Percentiles rank a stretch among this genome's conserved stretches.
phyloP scores from a whole-genome alignment of 768 basidiomycete genomes.

The Hygrocybe punicea region DNA sequence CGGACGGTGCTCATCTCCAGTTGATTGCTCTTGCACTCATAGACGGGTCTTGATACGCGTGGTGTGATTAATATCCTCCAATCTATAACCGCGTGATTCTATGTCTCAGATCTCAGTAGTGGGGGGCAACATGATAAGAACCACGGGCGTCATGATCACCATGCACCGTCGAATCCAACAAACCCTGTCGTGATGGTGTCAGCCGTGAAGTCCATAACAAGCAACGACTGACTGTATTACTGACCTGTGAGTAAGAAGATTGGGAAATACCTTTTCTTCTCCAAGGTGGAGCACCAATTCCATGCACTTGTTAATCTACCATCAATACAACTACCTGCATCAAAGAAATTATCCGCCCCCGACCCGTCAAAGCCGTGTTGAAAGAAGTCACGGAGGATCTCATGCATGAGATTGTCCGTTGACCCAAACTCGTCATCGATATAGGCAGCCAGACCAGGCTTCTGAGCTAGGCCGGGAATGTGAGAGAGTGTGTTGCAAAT shows the following conservation, averaged over 20 bases:
- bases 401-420: conserved; percentile 59
- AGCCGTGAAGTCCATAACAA: background rate
- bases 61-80: background rate
- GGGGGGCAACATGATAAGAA: background rate
- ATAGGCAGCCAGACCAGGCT: conserved; percentile 69
- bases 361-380: conserved; percentile 86
- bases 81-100: background rate
- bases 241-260: conserved; percentile 73
- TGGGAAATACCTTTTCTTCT: conserved; percentile 83
- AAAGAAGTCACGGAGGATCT: conserved; percentile 82
- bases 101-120: background rate
- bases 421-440: conserved; percentile 84
- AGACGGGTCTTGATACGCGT: no score
- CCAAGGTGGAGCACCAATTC: conserved; percentile 85
- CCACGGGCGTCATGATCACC: conserved; percentile 44
- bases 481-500: conserved; percentile 79
- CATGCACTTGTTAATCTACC: conserved; percentile 85
- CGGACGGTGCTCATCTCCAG: conserved; percentile 4
- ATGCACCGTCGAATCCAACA: conserved; percentile 81
- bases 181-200: conserved; percentile 49
- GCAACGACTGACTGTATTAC: conserved; percentile 19
- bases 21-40: background rate
- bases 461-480: conserved; percentile 61
- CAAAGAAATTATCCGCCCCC: conserved; percentile 88
- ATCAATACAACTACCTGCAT: conserved; percentile 82